Percentiles rank a stretch among this genome's conserved stretches.
Conservation (phyloP, 345 rosid genomes). For the Streptanthus diversifolius region DNA sequence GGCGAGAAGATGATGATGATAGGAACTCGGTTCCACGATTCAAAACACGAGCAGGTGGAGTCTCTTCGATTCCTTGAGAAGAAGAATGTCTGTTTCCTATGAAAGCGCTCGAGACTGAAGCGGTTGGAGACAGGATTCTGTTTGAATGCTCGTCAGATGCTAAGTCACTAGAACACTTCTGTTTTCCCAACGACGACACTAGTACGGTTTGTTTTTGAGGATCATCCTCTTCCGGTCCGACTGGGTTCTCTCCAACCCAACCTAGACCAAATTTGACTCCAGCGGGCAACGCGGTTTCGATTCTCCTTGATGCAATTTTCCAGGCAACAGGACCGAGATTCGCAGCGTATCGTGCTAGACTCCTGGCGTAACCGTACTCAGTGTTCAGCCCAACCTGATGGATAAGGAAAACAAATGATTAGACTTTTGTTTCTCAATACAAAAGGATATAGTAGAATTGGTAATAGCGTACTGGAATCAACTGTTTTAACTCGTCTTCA, state of each 20-base stretch:
- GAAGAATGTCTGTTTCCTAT: slow-evolving; percentile 40
- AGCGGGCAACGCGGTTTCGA: slow-evolving; percentile 51
- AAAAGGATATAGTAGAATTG: background rate
- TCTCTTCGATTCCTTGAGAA: slow-evolving; percentile 39
- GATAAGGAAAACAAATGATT: slow-evolving; percentile 7
- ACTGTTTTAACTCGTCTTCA: slow-evolving; percentile 65
- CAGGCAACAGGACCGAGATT: slow-evolving; percentile 80
- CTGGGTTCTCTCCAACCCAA: slow-evolving; percentile 72
- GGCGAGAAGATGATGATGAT: slow-evolving; percentile 38
- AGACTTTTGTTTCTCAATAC: slow-evolving; percentile 11
- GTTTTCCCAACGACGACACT: slow-evolving; percentile 25
- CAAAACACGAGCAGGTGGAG: slow-evolving; percentile 35
- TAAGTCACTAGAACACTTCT: slow-evolving; percentile 33
- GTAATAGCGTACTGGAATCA: slow-evolving; percentile 56
- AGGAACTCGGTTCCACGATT: slow-evolving; percentile 40
- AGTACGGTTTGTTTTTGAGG: slow-evolving; percentile 25
- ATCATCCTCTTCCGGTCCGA: slow-evolving; percentile 33
- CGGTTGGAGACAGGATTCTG: slow-evolving; percentile 42
- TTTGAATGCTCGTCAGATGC: slow-evolving; percentile 38
- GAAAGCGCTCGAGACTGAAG: slow-evolving; percentile 39
- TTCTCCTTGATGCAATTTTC: slow-evolving; percentile 72
- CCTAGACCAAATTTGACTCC: slow-evolving; percentile 70
- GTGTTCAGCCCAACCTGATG: slow-evolving; percentile 73
- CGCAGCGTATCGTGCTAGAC: slow-evolving; percentile 83
- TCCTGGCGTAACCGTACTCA: slow-evolving; percentile 80